Conservation (phyloP, 352 stramenopile genomes). For the Globisporangium spinosum region DNA sequence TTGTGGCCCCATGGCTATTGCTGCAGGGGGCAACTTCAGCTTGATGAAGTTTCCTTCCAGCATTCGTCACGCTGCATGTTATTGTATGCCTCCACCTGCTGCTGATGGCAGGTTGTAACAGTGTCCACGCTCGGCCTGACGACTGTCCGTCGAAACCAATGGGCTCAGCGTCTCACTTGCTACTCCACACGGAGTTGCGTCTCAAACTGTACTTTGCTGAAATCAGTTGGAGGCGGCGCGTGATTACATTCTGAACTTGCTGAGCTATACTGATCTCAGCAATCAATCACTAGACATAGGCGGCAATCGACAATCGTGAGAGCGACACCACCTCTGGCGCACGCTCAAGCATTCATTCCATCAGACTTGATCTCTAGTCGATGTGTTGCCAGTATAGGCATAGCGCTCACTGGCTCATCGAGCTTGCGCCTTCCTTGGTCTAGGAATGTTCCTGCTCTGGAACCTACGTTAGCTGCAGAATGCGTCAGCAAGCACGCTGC, state of each 20-base stretch:
- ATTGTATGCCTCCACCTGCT: background rate
- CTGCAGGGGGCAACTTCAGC: background rate
- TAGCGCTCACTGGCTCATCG: background rate
- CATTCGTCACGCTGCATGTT: background rate
- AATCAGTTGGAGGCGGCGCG: background rate
- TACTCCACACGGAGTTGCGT: background rate
- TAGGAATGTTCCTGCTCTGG: no score
- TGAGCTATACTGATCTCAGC: background rate
- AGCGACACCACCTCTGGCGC: background rate
- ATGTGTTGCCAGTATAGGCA: background rate
- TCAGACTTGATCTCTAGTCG: no score
- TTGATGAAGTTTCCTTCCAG: background rate
- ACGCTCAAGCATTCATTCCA: background rate
- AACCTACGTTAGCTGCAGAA: background rate
- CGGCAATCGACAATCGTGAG: background rate
- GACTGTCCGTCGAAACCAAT: background rate
- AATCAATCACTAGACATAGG: background rate
- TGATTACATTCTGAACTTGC: background rate
- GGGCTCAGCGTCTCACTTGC: background rate
- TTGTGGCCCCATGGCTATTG: background rate
- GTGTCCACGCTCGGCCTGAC: background rate
- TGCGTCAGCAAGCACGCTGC: background rate
- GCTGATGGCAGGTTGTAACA: background rate
- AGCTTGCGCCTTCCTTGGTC: background rate
- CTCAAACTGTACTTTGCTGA: background rate